Evolutionary conservation across 495 filamentous ascomycete genomes (phyloP).

Genomic region (Penicillium maclennaniae): DNA sequence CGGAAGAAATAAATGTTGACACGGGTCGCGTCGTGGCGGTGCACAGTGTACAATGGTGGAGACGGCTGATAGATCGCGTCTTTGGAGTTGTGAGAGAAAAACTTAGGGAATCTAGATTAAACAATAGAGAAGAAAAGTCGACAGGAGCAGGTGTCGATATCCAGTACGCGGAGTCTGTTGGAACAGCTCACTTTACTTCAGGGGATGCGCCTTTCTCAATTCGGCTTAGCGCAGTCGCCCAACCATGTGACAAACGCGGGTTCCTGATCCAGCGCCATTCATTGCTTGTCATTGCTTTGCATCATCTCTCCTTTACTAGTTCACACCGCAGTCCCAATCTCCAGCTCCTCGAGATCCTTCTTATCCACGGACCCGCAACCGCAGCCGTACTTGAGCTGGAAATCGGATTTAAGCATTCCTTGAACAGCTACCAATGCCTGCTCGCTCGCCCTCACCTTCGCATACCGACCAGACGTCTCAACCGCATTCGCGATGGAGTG

Average conservation of each 20-base stretch:
- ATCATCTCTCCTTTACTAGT: background rate
- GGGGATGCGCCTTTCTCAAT: constrained; percentile 27
- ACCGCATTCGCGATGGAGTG: constrained; percentile 58
- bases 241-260: constrained; percentile 22
- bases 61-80: constrained; percentile 2
- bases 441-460: constrained; percentile 69
- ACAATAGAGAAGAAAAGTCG: constrained; percentile 7
- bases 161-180: constrained; percentile 30
- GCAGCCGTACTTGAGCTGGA: constrained; percentile 58
- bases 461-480: constrained; percentile 62
- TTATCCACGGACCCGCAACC: constrained; percentile 43
- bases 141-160: constrained; percentile 4
- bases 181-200: constrained; percentile 24
- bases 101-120: constrained; percentile 15
- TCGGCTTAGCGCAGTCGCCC: constrained; percentile 21
- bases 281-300: background rate
- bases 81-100: constrained; percentile 1
- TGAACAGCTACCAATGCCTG: constrained; percentile 58
- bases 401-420: constrained; percentile 55
- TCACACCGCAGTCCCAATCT: constrained; percentile 40
- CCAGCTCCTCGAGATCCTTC: constrained; percentile 2
- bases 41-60: background rate
- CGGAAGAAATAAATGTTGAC: constrained; percentile 19
- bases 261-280: constrained; percentile 6
- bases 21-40: constrained; percentile 18